Base-by-base conservation (phyloP, 768 basidiomycete species). In the Omphalotus guepiniiformis region DNA sequence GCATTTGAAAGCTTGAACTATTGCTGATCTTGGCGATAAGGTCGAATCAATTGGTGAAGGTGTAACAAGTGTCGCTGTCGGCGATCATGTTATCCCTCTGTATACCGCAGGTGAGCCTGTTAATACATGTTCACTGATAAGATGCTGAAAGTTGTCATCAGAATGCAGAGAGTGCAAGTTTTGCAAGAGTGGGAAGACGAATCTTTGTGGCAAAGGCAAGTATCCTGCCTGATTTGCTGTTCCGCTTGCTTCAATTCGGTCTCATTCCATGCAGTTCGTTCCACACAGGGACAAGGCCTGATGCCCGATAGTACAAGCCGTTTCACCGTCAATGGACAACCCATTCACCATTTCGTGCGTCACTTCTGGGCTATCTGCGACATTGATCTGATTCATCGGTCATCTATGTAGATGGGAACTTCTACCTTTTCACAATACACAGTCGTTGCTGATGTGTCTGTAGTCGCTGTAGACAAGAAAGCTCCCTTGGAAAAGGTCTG, bases 401-500 rank as follows among this genome's bases (percentile, higher is more conserved):
- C 3, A 15, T 12, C 18, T 28, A 9, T 25, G 28, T 48, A 96
- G 93, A 99, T 98, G 96, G 96, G 96, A 35, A 92, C 88, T 22
- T 98, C 95, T 26, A 95, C 96, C 2, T 99, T 99, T 74, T 96
- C 95, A n/a, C 94, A 98, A 64, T 99, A 98, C 74, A 96, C 96
- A 6, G 96, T 99, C 50, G 93, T 99, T 2, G 89, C 93, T 38
- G 93, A 99, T 55, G 93, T 93, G 37, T 98, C 94, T 16, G 89
- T 99, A 21, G 96, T 98, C 43, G 82, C 91, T 13, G 84, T 99
- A 50, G 83, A 85, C 69, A 75, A 80, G 51, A 71, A 78, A 51
- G 96, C 96, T 1, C 92, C 93, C 7, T 78, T 99, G 12, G 88
- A 97, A 23, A 96, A 93, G 61, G 92, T 94, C n/a, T 98, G 96